These are phyloP conservation scores for Tephrocybe sp. DNA, from an alignment of 768 basidiomycete species.

Conservation along the genomic window DNA sequence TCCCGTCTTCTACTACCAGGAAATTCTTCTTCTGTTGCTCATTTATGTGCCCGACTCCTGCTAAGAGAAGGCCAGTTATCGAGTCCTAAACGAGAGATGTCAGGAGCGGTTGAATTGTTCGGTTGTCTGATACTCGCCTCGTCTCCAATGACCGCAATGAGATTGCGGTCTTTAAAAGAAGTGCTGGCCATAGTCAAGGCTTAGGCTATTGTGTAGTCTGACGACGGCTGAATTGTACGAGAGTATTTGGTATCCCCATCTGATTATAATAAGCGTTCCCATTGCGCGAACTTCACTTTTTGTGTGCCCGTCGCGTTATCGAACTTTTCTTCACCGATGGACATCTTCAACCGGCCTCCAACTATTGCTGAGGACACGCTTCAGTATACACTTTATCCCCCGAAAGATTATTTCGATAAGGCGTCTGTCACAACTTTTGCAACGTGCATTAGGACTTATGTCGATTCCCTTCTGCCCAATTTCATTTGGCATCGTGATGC, in stretches of 20 bases:
- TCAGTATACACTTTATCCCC: slow-evolving; percentile 72
- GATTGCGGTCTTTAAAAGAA: slow-evolving; percentile 77
- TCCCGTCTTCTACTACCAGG: slow-evolving; percentile 91
- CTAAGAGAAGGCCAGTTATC: slow-evolving; percentile 92
- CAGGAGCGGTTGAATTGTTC: slow-evolving; percentile 13
- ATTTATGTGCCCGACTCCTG: slow-evolving; percentile 91
- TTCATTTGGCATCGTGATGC: slow-evolving; percentile 86
- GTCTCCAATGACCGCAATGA: slow-evolving; percentile 96
- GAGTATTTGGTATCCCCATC: slow-evolving; percentile 7
- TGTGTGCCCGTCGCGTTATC: no score
- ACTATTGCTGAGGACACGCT: slow-evolving; percentile 86
- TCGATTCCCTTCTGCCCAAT: slow-evolving; percentile 51
- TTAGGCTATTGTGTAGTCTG: no score
- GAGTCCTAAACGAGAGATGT: slow-evolving; percentile 68
- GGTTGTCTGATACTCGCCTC: slow-evolving; percentile 66
- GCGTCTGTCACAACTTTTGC: slow-evolving; percentile 64
- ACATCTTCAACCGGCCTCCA: slow-evolving; percentile 74
- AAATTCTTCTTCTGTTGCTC: slow-evolving; percentile 97
- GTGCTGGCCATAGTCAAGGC: slow-evolving; percentile 25
- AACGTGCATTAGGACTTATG: slow-evolving; percentile 60
- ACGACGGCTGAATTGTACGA: slow-evolving; percentile 1
- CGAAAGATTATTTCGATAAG: slow-evolving; percentile 52
- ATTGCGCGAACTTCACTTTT: no score
- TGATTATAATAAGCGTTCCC: slow-evolving; percentile 9
- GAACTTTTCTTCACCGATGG: no score